Conservation (phyloP, 1,284 basidiomycete species). For the Taiwanofungus camphoratus region DNA sequence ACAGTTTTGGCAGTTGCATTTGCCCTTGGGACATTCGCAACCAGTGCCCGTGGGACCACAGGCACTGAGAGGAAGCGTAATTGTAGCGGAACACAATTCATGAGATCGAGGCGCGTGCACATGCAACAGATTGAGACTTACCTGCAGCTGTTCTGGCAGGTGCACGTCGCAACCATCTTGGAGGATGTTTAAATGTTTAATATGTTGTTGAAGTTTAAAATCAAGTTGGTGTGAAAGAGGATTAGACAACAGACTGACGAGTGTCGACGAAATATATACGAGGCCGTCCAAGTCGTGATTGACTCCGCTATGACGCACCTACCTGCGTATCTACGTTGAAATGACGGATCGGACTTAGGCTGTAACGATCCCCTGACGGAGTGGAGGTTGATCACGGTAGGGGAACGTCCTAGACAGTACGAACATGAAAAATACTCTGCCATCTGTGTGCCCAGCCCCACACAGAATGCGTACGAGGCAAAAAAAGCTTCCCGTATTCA, state of each 20-base stretch:
- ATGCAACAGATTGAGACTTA: slow-evolving; percentile 8
- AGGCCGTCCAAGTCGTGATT: not conserved
- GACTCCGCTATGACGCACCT: no score
- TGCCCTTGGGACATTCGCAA: slow-evolving; percentile 22
- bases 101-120: not conserved
- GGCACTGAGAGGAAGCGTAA: slow-evolving; percentile 10
- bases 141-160: slow-evolving; percentile 24
- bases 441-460: no score
- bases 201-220: not conserved
- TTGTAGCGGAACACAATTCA: not conserved
- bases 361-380: no score
- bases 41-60: slow-evolving; percentile 22
- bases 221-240: slow-evolving; percentile 1
- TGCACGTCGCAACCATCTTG: slow-evolving; percentile 18
- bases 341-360: no score
- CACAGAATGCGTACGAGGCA: no score
- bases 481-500: no score
- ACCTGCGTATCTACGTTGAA: no score
- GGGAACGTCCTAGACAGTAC: no score
- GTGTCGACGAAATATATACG: not conserved
- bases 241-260: not conserved
- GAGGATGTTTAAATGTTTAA: no score
- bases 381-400: no score
- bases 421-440: no score
- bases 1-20: slow-evolving; percentile 25